Evolutionary conservation across 129 eudicot species (phyloP), one percentile per base, ranked within the genome.

Genomic region (Flaveria sonorensis): DNA sequence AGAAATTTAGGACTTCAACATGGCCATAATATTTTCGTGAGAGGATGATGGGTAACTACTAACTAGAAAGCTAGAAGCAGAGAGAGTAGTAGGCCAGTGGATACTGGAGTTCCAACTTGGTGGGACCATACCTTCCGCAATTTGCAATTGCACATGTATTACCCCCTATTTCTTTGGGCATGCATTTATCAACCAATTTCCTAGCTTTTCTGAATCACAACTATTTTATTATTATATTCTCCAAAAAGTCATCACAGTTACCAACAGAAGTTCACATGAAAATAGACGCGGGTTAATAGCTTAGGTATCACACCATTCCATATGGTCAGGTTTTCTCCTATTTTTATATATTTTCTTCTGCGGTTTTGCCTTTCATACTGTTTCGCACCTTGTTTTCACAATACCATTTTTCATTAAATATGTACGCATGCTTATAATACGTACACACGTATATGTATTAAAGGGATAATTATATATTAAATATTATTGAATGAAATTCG

Each of bases 231-330:
- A 15, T 50, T 63, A 40, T 39, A n/a, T 72, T 73, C 23, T 3
- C 67, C 60, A 80, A 80, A 73, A 73, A 66, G 74, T 73, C 74
- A 40, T 72, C 64, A 53, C 79, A 45, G 53, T 80, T 80, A 80
- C 83, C 83, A 80, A 80, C 83, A 80, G 74, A 73, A 73, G 7
- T 43, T 73, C 79, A 80, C 79, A 73, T 80, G 83, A 73, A 53
- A 21, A 28, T 19, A 52, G 70, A 61, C 9, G 67, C 39, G 6
- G 55, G 24, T 40, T 67, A 70, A 75, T 81, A 30, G 80, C 85
- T 75, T 81, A 75, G 14, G 42, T 53, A 55, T 82, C 79, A 81
- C 85, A 81, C 81, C 11, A 76, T 81, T 70, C 68, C 77, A 60
- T 60, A 67, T 70, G 57, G 52, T 52, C 57, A n/a, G 10, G 18